Conservation (phyloP, 768 basidiomycete species). For the Boletus vermiculosoides region DNA sequence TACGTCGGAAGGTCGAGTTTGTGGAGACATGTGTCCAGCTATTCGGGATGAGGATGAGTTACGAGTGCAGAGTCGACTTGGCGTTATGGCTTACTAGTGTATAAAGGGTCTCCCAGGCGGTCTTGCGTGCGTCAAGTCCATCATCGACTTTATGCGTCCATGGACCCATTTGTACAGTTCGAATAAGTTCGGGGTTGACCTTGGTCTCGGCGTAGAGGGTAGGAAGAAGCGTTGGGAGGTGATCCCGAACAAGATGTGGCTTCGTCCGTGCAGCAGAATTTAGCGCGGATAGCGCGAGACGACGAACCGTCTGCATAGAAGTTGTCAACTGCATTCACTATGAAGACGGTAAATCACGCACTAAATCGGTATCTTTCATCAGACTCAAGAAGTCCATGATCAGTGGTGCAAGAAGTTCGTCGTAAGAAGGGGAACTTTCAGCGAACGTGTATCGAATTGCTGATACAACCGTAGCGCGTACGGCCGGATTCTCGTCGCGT, state of each 20-base stretch:
- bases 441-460: conserved; percentile 91
- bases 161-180: conserved; percentile 94
- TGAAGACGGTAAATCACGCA: conserved; percentile 36
- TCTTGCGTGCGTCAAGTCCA: conserved; percentile 93
- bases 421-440: conserved; percentile 80
- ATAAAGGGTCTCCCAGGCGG: conserved; percentile 96
- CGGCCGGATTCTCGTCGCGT: conserved; percentile 61
- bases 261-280: conserved; percentile 97
- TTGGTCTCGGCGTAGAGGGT: conserved; percentile 83
- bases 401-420: conserved; percentile 84
- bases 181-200: conserved; percentile 75
- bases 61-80: neutral
- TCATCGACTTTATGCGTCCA: conserved; percentile 98
- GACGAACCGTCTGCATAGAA: conserved; percentile 71
- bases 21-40: conserved; percentile 90
- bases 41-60: neutral
- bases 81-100: conserved; percentile 66
- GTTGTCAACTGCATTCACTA: neutral
- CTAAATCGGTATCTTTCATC: conserved; percentile 86
- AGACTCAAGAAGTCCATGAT: conserved; percentile 90
- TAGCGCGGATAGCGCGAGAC: conserved; percentile 83
- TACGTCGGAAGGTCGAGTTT: conserved; percentile 88
- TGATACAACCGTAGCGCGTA: conserved; percentile 86
- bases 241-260: conserved; percentile 86
- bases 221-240: conserved; percentile 73